Evolutionary conservation across 2,329 filamentous ascomycete genomes (phyloP).

Genomic region (Calonectria multiphialidica): DNA sequence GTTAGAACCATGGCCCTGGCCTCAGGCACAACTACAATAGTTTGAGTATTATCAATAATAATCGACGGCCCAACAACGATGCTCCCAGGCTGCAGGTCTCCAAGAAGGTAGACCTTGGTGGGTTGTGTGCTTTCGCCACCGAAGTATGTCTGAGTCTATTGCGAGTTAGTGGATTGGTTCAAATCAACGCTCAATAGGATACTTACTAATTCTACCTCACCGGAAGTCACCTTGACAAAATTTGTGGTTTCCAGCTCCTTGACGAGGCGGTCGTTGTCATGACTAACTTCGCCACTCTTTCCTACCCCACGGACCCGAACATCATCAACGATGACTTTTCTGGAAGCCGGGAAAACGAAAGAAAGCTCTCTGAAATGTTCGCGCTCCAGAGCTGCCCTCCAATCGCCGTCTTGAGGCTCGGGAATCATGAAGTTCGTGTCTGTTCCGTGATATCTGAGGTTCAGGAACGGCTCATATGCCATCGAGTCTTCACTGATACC

Average conservation of each 20-base stretch:
- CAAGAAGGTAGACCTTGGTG: conserved; percentile 15
- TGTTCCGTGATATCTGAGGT: conserved; percentile 62
- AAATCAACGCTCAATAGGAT: rapidly evolving
- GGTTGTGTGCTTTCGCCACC: neutral
- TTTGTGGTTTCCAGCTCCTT: conserved; percentile 23
- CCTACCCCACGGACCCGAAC: conserved; percentile 54
- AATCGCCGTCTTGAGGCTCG: conserved; percentile 49
- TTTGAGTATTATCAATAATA: conserved; percentile 47
- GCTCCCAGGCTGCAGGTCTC: conserved; percentile 7
- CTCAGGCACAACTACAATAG: conserved; percentile 41
- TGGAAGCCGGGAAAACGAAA: conserved; percentile 47
- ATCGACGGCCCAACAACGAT: conserved; percentile 45
- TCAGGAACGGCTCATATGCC: conserved; percentile 55
- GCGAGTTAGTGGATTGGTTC: neutral
- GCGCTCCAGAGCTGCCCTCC: conserved; percentile 43
- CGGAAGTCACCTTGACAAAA: conserved; percentile 11
- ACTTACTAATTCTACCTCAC: conserved; percentile 7
- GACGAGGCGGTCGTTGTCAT: conserved; percentile 23
- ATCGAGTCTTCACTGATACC: conserved; percentile 54
- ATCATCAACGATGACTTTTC: conserved; percentile 55
- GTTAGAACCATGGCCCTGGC: conserved; percentile 43
- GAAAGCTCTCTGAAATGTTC: conserved; percentile 53
- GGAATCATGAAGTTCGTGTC: conserved; percentile 55
- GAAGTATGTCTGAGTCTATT: conserved; percentile 40
- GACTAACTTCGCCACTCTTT: conserved; percentile 18